phyloP scores from a whole-genome alignment of 2,329 filamentous ascomycete genomes.

The Berkeleyomyces rouxiae region DNA sequence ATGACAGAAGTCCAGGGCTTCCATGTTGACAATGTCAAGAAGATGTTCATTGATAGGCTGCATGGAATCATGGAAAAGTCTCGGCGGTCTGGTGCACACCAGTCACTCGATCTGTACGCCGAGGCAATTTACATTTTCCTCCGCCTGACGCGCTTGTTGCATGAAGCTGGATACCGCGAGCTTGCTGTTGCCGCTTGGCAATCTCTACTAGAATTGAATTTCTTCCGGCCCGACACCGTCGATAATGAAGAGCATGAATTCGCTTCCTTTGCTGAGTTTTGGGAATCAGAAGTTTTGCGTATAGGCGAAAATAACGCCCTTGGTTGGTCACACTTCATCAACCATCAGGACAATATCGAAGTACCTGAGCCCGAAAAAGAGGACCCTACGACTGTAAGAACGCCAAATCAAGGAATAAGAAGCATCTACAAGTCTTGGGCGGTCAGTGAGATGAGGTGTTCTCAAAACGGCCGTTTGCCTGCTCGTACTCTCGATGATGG shows the following conservation, averaged over 20 bases:
- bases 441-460: conserved; percentile 34
- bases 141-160: conserved; percentile 54
- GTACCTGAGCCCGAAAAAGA: conserved; percentile 4
- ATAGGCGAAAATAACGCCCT: conserved; percentile 56
- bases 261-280: conserved; percentile 39
- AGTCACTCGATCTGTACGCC: conserved; percentile 3
- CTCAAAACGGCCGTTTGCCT: conserved; percentile 37
- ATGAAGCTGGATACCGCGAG: conserved; percentile 64
- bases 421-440: conserved; percentile 37
- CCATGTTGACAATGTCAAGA: conserved; percentile 47
- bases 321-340: conserved; percentile 49
- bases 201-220: conserved; percentile 54
- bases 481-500: conserved; percentile 60
- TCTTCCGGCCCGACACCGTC: conserved; percentile 35
- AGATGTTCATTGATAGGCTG: conserved; percentile 39
- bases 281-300: conserved; percentile 69
- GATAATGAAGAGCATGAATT: conserved; percentile 15
- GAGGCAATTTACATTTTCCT: conserved; percentile 52
- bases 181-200: conserved; percentile 71
- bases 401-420: conserved; percentile 18
- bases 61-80: neutral
- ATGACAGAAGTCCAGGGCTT: conserved; percentile 53
- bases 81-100: neutral
- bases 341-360: conserved; percentile 4
- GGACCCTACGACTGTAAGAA: conserved; percentile 11